phyloP scores from a whole-genome alignment of 192 early-diverging fungal species.

The Mortierella alpina region DNA sequence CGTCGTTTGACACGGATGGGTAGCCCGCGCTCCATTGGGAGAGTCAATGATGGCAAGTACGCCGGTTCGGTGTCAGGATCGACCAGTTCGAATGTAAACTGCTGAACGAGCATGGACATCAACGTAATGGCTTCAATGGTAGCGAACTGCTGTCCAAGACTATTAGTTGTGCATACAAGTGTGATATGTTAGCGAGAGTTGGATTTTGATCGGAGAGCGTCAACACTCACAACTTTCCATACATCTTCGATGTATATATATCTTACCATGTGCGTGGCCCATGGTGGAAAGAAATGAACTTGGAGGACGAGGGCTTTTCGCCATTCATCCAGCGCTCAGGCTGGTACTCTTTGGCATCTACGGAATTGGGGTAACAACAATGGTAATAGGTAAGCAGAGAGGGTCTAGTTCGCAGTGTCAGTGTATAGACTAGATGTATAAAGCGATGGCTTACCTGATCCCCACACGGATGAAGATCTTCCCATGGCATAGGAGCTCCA shows the following conservation, averaged over 20 bases:
- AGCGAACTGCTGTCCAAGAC: slow-evolving; percentile 56
- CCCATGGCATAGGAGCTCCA: slow-evolving; percentile 67
- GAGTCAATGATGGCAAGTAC: slow-evolving; percentile 32
- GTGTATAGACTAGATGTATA: too few relatives aligned
- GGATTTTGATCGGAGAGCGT: background rate
- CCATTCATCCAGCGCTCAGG: slow-evolving; percentile 71
- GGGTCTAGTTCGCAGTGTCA: too few relatives aligned
- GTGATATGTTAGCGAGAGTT: too few relatives aligned
- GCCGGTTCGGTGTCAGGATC: slow-evolving; percentile 22
- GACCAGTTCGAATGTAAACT: slow-evolving; percentile 52
- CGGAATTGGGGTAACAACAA: too few relatives aligned
- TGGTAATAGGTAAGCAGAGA: too few relatives aligned
- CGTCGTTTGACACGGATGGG: slow-evolving; percentile 38
- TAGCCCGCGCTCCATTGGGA: slow-evolving; percentile 46
- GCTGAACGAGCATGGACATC: slow-evolving; percentile 36
- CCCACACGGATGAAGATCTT: slow-evolving; percentile 62
- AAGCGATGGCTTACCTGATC: slow-evolving; percentile 13
- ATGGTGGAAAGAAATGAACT: slow-evolving; percentile 68
- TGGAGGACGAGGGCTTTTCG: slow-evolving; percentile 48
- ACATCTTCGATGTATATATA: background rate
- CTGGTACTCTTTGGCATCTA: slow-evolving; percentile 67
- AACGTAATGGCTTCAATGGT: slow-evolving; percentile 50
- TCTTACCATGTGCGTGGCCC: slow-evolving; percentile 60
- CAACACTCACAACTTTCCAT: too few relatives aligned
- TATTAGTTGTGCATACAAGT: background rate